These are phyloP conservation scores for Hygrocybe punicea DNA, from an alignment of 768 basidiomycete genomes.

Conservation along the genomic window DNA sequence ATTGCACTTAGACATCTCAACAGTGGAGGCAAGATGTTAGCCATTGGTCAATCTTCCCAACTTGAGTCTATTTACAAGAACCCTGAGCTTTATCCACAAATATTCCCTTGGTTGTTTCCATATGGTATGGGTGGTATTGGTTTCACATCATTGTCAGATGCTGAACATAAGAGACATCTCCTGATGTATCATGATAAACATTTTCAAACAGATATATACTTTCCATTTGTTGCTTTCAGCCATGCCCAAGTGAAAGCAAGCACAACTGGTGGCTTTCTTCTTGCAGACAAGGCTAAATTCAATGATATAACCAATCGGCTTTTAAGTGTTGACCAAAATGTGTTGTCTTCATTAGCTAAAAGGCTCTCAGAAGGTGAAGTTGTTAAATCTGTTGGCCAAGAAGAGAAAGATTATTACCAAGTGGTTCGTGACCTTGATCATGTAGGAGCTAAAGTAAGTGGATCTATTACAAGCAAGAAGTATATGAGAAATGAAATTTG, in stretches of 20 bases:
- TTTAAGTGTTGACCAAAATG: conserved; percentile 19
- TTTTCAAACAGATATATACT: conserved; percentile 37
- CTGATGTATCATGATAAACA: conserved; percentile 40
- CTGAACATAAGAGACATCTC: conserved; percentile 20
- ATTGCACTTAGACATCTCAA: conserved; percentile 23
- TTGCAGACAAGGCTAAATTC: conserved; percentile 27
- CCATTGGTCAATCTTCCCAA: conserved; percentile 12
- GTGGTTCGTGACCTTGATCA: conserved; percentile 35
- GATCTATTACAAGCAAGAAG: conserved; percentile 25
- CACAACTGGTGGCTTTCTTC: conserved; percentile 25
- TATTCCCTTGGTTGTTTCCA: conserved; percentile 41
- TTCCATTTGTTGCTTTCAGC: conserved; percentile 38
- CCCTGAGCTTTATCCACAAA: conserved; percentile 32
- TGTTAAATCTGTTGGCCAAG: conserved; percentile 24
- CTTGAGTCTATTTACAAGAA: conserved; percentile 31
- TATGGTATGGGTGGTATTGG: conserved; percentile 36
- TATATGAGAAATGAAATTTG: conserved; percentile 16
- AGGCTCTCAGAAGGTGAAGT: conserved; percentile 22
- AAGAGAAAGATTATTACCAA: conserved; percentile 34
- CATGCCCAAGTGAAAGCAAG: conserved; percentile 38
- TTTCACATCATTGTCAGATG: conserved; percentile 13
- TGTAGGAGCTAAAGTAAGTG: conserved; percentile 29
- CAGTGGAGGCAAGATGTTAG: conserved; percentile 15
- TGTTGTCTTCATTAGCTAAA: conserved; percentile 18
- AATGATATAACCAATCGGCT: conserved; percentile 20